Evolutionary conservation across 805 yeast genomes (phyloP).

Genomic region (Suhomyces prunicola): DNA sequence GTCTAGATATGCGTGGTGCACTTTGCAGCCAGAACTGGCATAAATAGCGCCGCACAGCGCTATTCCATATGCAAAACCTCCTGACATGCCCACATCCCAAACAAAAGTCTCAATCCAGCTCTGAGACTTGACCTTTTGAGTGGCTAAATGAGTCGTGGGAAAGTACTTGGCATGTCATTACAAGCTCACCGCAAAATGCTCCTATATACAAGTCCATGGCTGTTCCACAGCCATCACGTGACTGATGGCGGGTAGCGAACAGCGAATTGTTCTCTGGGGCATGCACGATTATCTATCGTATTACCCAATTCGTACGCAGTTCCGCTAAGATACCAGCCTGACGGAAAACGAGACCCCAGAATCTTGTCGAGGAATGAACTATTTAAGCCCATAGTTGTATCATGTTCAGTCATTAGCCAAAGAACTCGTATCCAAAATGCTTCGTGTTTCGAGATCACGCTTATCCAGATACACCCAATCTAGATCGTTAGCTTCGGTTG

Average conservation of each 20-base stretch:
- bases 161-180: too few species aligned
- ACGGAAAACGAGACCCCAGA: constrained; percentile 3
- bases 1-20: neutral
- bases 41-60: too few species aligned
- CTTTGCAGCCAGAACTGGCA: neutral
- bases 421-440: constrained; percentile 1
- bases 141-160: too few species aligned
- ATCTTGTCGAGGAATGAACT: neutral
- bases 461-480: neutral
- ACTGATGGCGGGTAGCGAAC: neutral
- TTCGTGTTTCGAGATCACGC: constrained; percentile 4
- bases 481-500: constrained; percentile 13
- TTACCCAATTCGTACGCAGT: neutral
- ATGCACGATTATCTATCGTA: neutral
- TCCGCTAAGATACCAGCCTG: neutral
- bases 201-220: neutral
- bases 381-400: neutral
- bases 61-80: too few species aligned
- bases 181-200: too few species aligned
- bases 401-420: neutral
- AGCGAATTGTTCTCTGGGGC: neutral
- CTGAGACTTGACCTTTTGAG: too few species aligned
- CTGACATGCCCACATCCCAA: too few species aligned
- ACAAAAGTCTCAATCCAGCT: too few species aligned
- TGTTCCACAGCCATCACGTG: neutral